These are phyloP conservation scores for Triticum urartu DNA, from an alignment of 176 grass and related monocot genomes.

Conservation along the genomic window DNA sequence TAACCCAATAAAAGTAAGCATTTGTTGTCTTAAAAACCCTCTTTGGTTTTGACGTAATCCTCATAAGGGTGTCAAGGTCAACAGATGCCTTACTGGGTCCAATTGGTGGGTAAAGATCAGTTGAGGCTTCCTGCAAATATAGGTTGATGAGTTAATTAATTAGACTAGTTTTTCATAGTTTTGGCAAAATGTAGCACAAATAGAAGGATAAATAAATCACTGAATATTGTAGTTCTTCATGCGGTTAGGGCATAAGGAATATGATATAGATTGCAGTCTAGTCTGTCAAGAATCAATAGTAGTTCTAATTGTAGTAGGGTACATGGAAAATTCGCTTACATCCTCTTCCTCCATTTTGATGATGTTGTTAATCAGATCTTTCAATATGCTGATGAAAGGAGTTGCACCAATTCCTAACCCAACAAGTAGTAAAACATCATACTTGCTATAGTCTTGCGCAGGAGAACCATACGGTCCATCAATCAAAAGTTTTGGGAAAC, in stretches of 20 bases:
- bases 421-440: conserved; percentile 83
- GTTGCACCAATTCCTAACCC: conserved; percentile 95
- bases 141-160: background rate
- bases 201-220: background rate
- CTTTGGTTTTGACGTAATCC: conserved; percentile 66
- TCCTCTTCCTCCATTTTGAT: conserved; percentile 80
- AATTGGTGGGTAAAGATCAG: conserved; percentile 56
- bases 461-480: conserved; percentile 95
- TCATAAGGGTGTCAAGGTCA: conserved; percentile 68
- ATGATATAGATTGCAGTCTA: background rate
- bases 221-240: conserved; percentile 11
- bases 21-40: conserved; percentile 73
- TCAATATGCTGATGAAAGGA: conserved; percentile 88
- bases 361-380: conserved; percentile 80
- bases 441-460: conserved; percentile 92
- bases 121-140: conserved; percentile 54
- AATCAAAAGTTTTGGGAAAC: conserved; percentile 92
- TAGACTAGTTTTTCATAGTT: background rate
- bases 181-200: background rate
- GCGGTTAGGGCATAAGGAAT: background rate
- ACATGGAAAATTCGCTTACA: conserved; percentile 29
- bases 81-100: conserved; percentile 48
- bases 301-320: background rate
- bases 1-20: conserved; percentile 92
- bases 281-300: conserved; percentile 15